Evolutionary conservation across 2,329 filamentous ascomycete genomes (phyloP).

Genomic region (Fusarium marasasianum): DNA sequence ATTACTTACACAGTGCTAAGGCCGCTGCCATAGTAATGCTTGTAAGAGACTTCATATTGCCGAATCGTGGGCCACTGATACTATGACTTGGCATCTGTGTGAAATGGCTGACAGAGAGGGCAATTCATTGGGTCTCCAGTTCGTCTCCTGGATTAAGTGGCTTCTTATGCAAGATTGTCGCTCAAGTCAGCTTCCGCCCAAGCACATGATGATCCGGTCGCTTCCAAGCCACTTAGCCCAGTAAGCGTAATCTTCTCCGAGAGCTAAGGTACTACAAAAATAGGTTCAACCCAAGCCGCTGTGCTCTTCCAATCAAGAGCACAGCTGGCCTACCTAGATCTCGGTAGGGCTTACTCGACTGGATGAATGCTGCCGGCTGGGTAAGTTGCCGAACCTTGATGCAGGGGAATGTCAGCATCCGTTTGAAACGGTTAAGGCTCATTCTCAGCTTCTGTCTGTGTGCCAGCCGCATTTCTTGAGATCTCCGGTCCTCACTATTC

Average conservation of each 20-base stretch:
- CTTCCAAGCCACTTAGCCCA: not conserved
- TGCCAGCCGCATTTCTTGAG: not conserved
- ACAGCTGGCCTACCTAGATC: accelerated
- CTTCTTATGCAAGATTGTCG: not conserved
- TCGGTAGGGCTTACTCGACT: not conserved
- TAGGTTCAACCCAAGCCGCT: not conserved
- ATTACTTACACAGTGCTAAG: not conserved
- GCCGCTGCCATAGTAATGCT: not conserved
- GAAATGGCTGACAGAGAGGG: too few relatives aligned
- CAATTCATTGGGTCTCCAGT: not conserved
- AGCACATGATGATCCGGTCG: not conserved
- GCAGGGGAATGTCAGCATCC: not conserved
- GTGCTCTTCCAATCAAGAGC: not conserved
- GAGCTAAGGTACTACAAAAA: not conserved
- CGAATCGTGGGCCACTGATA: not conserved
- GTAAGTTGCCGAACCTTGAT: not conserved
- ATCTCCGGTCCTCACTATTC: not conserved
- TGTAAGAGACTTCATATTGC: not conserved
- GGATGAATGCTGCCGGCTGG: too few relatives aligned
- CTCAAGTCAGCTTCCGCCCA: not conserved
- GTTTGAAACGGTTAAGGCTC: not conserved
- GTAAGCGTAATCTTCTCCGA: not conserved
- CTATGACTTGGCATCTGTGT: accelerated
- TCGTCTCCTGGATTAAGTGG: not conserved
- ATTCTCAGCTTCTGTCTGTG: not conserved